Conservation (phyloP, 306 rosid genomes). For the Quercus alba region DNA sequence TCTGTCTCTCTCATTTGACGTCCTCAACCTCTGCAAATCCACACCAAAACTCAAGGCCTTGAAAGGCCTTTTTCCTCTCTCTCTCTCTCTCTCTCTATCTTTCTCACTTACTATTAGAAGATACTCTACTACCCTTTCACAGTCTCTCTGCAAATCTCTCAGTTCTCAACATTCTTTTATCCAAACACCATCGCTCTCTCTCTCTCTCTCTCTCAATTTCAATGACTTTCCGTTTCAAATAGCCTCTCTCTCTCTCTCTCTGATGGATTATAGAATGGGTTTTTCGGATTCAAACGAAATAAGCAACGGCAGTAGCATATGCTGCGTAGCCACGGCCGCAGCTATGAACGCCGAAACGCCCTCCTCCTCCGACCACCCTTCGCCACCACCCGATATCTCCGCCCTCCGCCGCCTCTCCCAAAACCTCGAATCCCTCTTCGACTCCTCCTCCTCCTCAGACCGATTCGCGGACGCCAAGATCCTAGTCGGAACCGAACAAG, state of each 20-base stretch:
- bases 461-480: slow-evolving; percentile 50
- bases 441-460: background rate
- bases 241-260: background rate
- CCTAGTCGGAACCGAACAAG: slow-evolving; percentile 16
- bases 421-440: slow-evolving; percentile 33
- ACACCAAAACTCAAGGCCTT: background rate
- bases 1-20: slow-evolving; percentile 17
- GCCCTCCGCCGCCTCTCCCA: slow-evolving; percentile 43
- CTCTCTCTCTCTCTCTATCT: background rate
- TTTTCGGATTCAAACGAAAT: slow-evolving; percentile 39
- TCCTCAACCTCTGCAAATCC: background rate
- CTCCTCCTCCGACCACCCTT: slow-evolving; percentile 12
- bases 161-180: background rate
- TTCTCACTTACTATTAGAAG: background rate
- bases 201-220: background rate
- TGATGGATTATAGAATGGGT: slow-evolving; percentile 20
- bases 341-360: background rate
- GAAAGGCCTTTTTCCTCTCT: background rate
- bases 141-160: background rate
- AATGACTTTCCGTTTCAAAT: background rate
- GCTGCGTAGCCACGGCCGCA: background rate
- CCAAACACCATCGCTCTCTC: background rate
- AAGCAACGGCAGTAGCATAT: slow-evolving; percentile 34
- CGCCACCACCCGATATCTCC: slow-evolving; percentile 14
- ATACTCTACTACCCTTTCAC: too few relatives aligned